Evolutionary conservation across 768 basidiomycete genomes (phyloP).

Genomic region (Agaricus subrufescens): DNA sequence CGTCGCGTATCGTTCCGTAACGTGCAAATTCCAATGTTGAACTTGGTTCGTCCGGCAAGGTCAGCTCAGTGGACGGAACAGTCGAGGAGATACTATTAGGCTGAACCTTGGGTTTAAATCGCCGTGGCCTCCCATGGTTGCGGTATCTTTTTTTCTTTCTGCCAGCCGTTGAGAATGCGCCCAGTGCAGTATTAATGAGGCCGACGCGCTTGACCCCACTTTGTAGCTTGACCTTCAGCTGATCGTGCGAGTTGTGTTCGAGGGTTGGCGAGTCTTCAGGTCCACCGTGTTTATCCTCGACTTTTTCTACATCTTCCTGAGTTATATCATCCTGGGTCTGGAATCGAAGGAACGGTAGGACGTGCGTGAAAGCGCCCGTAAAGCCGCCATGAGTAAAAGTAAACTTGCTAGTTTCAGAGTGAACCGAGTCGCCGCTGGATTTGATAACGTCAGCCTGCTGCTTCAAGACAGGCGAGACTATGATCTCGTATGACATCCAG

Average conservation of each 20-base stretch:
- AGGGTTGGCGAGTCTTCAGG: background rate
- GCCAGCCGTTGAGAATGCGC: background rate
- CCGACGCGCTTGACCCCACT: background rate
- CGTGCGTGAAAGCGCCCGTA: background rate
- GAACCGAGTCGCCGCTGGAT: slow-evolving; percentile 2
- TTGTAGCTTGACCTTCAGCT: background rate
- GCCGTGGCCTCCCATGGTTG: background rate
- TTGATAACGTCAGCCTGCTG: slow-evolving; percentile 3
- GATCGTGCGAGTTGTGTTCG: background rate
- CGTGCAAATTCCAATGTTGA: slow-evolving; percentile 1
- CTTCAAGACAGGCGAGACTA: background rate
- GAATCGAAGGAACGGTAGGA: background rate
- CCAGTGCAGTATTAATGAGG: background rate
- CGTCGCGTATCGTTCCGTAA: slow-evolving; percentile 3
- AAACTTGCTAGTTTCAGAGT: background rate
- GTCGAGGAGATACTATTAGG: background rate
- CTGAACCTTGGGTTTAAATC: background rate
- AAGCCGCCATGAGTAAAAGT: background rate
- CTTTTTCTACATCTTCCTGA: background rate
- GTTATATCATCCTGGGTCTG: background rate
- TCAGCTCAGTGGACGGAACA: background rate
- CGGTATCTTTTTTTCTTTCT: background rate
- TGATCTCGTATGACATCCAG: slow-evolving; percentile 2
- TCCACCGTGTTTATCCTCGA: background rate
- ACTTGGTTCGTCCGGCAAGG: background rate